phyloP scores from a whole-genome alignment of 2,329 filamentous ascomycete species.

The Colletotrichum sp. region DNA sequence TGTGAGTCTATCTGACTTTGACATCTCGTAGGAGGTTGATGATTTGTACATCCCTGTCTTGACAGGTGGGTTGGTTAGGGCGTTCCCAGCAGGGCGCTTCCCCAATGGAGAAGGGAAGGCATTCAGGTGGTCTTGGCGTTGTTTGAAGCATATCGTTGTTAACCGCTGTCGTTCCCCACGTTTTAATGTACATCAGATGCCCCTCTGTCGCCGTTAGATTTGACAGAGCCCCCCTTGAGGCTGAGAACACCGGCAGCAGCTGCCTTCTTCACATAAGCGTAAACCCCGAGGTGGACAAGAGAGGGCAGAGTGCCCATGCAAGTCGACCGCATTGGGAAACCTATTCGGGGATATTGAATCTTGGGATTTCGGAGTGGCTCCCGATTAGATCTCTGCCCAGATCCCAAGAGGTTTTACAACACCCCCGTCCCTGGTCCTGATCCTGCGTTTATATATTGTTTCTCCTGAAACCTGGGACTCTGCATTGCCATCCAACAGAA shows the following conservation, averaged over 20 bases:
- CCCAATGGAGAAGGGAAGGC: background rate
- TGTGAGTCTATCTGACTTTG: background rate
- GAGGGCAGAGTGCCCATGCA: background rate
- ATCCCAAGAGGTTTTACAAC: background rate
- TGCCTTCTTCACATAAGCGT: background rate
- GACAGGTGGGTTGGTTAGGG: background rate
- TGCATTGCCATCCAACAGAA: background rate
- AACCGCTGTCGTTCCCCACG: background rate
- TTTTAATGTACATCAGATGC: background rate
- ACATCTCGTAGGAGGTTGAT: background rate
- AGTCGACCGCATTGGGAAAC: background rate
- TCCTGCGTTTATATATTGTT: background rate
- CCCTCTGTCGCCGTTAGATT: background rate
- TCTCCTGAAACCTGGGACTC: background rate
- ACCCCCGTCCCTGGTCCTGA: background rate
- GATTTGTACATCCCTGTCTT: background rate
- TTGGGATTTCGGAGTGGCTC: background rate
- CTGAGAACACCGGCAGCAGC: background rate
- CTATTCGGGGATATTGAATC: background rate
- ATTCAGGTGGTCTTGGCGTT: background rate
- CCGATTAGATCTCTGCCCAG: background rate
- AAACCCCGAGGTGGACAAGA: background rate
- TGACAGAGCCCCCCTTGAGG: background rate
- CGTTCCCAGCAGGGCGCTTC: background rate
- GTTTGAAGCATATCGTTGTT: background rate